phyloP scores from a whole-genome alignment of 306 rosid genomes.

The Cucumis melo region DNA sequence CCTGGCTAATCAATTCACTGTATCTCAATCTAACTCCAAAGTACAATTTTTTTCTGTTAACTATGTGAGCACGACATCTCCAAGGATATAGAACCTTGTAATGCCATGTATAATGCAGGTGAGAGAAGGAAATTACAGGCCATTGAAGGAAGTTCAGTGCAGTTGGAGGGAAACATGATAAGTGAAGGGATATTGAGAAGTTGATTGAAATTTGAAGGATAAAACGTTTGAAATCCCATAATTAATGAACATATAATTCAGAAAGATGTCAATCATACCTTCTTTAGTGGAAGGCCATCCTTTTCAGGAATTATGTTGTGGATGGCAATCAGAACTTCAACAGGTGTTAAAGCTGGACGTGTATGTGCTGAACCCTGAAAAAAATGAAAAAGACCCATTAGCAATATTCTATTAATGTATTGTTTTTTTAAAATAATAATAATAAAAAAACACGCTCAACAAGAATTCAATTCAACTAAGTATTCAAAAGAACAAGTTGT shows the following conservation, averaged over 20 bases:
- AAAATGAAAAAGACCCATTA: neutral
- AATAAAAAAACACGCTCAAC: neutral
- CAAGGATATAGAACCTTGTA: neutral
- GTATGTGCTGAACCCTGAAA: slow-evolving; percentile 97
- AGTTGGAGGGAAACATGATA: neutral
- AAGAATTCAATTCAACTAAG: neutral
- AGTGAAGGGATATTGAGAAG: neutral
- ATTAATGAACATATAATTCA: neutral
- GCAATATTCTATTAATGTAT: neutral
- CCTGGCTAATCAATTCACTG: neutral
- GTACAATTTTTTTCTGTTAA: neutral
- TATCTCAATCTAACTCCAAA: neutral
- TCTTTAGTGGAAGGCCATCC: slow-evolving; percentile 79
- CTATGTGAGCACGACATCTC: neutral
- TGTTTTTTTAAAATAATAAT: too few relatives aligned
- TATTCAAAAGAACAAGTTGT: neutral
- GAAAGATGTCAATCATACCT: slow-evolving; percentile 37
- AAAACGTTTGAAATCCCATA: too few relatives aligned
- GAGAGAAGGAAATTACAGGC: neutral
- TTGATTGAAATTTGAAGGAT: neutral
- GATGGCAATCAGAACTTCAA: slow-evolving; percentile 91
- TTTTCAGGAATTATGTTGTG: slow-evolving; percentile 85
- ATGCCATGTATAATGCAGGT: neutral
- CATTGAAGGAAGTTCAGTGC: neutral
- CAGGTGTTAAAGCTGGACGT: slow-evolving; percentile 93